phyloP scores from a whole-genome alignment of 192 early-diverging fungal genomes.

The Backusella sp. region DNA sequence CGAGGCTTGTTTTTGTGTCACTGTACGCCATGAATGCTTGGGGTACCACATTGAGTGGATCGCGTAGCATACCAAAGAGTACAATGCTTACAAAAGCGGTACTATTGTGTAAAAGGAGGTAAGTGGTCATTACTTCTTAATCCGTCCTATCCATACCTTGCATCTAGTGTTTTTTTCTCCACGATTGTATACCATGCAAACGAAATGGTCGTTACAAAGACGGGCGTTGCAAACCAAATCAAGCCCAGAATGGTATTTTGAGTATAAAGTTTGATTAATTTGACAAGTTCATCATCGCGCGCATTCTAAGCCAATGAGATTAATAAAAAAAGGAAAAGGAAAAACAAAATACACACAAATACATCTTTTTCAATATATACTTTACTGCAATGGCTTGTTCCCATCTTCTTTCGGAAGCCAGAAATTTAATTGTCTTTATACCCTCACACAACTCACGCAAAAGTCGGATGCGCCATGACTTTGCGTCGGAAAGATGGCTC shows the following conservation, averaged over 20 bases:
- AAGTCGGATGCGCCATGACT: conserved; percentile 74
- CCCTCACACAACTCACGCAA: conserved; percentile 70
- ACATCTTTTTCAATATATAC: neutral
- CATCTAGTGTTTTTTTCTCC: conserved; percentile 45
- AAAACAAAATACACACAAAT: no score
- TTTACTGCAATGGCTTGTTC: conserved; percentile 61
- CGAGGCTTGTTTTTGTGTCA: conserved; percentile 54
- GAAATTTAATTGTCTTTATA: conserved; percentile 92
- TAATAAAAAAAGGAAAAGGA: no score
- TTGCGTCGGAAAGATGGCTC: conserved; percentile 52
- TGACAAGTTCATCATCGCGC: conserved; percentile 30
- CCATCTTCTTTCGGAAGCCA: conserved; percentile 77
- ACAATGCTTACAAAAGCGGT: conserved; percentile 68
- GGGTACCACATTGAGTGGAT: conserved; percentile 56
- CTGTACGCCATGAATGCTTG: conserved; percentile 57
- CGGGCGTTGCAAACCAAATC: conserved; percentile 51
- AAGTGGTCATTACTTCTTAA: no score
- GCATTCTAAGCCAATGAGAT: conserved; percentile 17
- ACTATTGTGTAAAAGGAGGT: neutral
- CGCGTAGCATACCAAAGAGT: conserved; percentile 60
- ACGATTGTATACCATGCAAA: conserved; percentile 57
- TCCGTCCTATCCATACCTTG: no score
- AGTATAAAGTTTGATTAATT: conserved; percentile 34
- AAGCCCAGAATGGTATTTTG: conserved; percentile 39
- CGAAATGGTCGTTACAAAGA: conserved; percentile 59